These are phyloP conservation scores for Exserohilum rostratum DNA, from an alignment of 2,329 filamentous ascomycete species.

Conservation along the genomic window DNA sequence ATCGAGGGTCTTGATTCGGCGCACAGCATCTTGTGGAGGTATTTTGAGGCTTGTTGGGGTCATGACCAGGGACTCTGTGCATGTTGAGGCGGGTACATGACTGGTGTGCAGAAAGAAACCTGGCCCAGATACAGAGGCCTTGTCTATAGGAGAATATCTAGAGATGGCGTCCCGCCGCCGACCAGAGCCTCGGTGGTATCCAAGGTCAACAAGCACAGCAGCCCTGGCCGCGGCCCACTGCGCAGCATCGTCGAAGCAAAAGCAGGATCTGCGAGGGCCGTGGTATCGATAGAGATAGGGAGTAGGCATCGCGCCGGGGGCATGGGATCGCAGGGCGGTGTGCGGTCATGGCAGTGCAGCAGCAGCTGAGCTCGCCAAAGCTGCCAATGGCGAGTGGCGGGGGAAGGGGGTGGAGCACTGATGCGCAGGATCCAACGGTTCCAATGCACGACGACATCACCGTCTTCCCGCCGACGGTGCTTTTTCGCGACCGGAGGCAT, in stretches of 20 bases:
- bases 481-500: not conserved
- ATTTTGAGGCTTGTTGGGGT: not conserved
- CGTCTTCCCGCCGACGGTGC: not conserved
- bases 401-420: constrained; percentile 16
- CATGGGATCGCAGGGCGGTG: constrained; percentile 13
- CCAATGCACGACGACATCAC: constrained; percentile 17
- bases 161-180: not conserved
- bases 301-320: not conserved
- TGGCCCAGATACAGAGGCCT: too few relatives aligned
- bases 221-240: too few relatives aligned
- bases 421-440: constrained; percentile 15
- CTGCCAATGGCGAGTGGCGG: constrained; percentile 26
- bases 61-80: not conserved
- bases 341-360: constrained; percentile 2
- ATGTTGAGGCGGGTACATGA: too few relatives aligned
- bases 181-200: not conserved
- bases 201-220: too few relatives aligned
- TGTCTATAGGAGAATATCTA: not conserved
- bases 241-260: too few relatives aligned
- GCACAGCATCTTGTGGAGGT: not conserved
- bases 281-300: not conserved
- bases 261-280: not conserved
- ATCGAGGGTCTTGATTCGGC: not conserved
- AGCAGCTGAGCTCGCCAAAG: constrained; percentile 26
- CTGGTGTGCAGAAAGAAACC: too few relatives aligned